Base-by-base conservation (phyloP, 768 basidiomycete genomes). In the Hygrocybe coccinea region DNA sequence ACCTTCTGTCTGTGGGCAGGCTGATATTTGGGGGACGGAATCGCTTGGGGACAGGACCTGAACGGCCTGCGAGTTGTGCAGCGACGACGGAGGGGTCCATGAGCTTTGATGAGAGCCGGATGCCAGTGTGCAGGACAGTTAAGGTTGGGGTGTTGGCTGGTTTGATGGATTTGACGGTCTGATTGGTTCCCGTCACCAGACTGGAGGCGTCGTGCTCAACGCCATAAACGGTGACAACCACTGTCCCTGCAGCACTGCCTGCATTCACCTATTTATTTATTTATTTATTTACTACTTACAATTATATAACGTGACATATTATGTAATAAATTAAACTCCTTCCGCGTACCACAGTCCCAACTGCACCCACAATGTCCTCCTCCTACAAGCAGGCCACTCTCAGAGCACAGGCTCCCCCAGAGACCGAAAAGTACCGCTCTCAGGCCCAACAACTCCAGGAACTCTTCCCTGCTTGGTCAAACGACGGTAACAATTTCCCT, bases 391-490 rank as follows among this genome's bases (percentile, higher is more conserved):
- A 76, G 60, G 72, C 76, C 56, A 71, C 74, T 60, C 75, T 76
- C 60, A 74, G 74, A 59, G 52, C 72, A 37, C 67, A 76, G 60
- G 67, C 67, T 55, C 65, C 69, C 34, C 53, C 71, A 56, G 69
- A 71, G 34, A 52, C 67, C 34, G 60, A 71, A 55, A 84, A 81
- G 65, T 84, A 76, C 64, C 79, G 78, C 50, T 15, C 71, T 0
- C 74, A 89, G 61, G 80, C 83, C 8, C 70, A 73, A 25, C 80
- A 82, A 48, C 82, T 92, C 5, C 81, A 84, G 67, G 90, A 91
- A 65, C 67, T 80, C 56, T 91, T 89, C 64, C 83, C 89, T 4
- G 56, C 64, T 61, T 91, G 81, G 81, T 80, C 86, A 63, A 75
- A 73, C 60, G 87, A 90, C 63, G 89, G 89, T 84, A 61, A 51